A percentile compares a stretch with the other conserved stretches of the same genome.
Conservation (phyloP, 75 land plant genomes). For the Cryptomeria japonica region DNA sequence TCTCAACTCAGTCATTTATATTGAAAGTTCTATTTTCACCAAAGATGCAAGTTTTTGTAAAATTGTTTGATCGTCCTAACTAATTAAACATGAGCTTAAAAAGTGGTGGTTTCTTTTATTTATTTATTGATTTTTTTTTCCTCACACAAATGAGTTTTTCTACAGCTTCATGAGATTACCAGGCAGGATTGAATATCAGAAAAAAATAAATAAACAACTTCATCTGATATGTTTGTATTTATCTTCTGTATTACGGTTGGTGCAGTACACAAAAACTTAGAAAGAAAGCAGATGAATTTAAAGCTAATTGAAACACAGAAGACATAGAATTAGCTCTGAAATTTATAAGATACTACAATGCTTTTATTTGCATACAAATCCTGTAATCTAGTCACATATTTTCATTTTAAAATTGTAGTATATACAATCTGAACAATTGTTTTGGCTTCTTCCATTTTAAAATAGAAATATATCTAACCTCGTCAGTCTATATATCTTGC, state of each 20-base stretch:
- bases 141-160: too few relatives aligned
- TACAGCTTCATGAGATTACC: too few relatives aligned
- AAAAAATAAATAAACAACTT: too few relatives aligned
- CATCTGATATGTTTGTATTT: neutral
- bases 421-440: neutral
- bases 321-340: neutral
- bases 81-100: too few relatives aligned
- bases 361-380: neutral
- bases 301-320: neutral
- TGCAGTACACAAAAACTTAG: neutral
- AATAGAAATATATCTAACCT: neutral
- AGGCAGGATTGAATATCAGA: too few relatives aligned
- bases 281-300: neutral
- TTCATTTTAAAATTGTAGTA: neutral
- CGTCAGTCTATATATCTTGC: neutral
- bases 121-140: too few relatives aligned
- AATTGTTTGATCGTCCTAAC: too few relatives aligned
- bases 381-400: neutral
- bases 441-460: neutral
- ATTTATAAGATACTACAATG: too few relatives aligned
- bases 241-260: neutral
- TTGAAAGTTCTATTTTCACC: too few relatives aligned
- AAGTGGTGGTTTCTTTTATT: too few relatives aligned
- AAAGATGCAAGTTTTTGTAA: too few relatives aligned
- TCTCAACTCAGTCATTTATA: too few relatives aligned